Percentiles rank a stretch among this genome's conserved stretches.
Evolutionary conservation across 1,284 basidiomycete genomes (phyloP).

Genomic region (Pyrrhoderma noxium): DNA sequence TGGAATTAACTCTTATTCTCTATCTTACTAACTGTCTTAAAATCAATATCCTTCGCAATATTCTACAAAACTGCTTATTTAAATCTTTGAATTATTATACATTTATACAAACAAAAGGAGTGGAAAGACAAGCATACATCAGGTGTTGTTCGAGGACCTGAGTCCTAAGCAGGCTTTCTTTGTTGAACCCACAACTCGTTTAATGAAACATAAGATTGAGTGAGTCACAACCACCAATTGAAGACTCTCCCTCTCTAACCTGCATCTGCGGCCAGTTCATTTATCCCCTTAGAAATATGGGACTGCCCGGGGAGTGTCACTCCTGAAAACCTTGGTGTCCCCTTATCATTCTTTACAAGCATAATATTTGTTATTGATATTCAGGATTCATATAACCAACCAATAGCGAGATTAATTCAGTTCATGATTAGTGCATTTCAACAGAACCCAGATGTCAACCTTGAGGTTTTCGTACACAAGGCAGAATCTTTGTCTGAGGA

Average conservation of each 20-base stretch:
- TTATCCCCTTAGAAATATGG: constrained; percentile 92
- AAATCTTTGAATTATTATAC: constrained; percentile 2
- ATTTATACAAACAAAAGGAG: constrained; percentile 43
- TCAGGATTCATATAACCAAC: constrained; percentile 65
- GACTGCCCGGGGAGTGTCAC: constrained; percentile 87
- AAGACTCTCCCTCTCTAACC: too few relatives aligned
- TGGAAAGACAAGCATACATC: constrained; percentile 89
- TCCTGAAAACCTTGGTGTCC: constrained; percentile 64
- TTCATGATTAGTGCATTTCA: constrained; percentile 70
- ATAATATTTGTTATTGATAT: constrained; percentile 97
- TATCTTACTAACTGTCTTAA: constrained; percentile 4
- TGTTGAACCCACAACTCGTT: constrained; percentile 79
- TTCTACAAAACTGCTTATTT: too few relatives aligned
- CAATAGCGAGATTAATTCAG: constrained; percentile 73
- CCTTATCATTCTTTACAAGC: constrained; percentile 68
- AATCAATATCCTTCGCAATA: too few relatives aligned
- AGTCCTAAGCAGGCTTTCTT: constrained; percentile 86
- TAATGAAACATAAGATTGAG: constrained; percentile 76
- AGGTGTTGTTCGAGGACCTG: constrained; percentile 85
- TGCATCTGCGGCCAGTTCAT: constrained; percentile 49
- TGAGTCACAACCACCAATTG: constrained; percentile 36
- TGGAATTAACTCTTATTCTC: constrained; percentile 18
- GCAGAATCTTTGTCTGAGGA: constrained; percentile 90
- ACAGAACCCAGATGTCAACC: constrained; percentile 70
- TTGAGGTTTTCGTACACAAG: constrained; percentile 97